Evolutionary conservation across 208 protist species (phyloP), one percentile per base, ranked within the genome.

Genomic region (Trypanosoma cruzi): DNA sequence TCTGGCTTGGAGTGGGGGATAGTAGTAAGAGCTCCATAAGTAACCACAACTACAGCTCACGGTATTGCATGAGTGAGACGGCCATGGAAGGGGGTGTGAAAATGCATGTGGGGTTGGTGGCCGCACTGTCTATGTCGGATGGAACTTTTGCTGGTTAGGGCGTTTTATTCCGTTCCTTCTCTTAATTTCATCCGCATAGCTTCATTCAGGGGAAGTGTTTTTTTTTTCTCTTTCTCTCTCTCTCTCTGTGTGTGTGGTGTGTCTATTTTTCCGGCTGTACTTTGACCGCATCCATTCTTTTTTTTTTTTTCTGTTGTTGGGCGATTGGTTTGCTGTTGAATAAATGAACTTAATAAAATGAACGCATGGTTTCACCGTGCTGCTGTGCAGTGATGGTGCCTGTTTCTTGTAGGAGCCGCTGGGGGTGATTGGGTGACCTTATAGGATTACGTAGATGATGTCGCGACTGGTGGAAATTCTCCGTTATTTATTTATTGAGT

Each of bases 21-120:
- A 65, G 44, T 16, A 75, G 57, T 18, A 57, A 75, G 26, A 70
- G 48, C 2, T 80, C 79, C 36, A 56, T 61, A 11, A 75, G 75
- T 34, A 88, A 88, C 57, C 84, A 86, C 66, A 89, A 94, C 57
- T 91, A 94, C 55, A 91, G 88, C 69, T 82, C 82, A 4, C 75
- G 78, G 31, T 91, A 91, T 64, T 50, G 71, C 0, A 79, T 94
- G 46, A 75, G 85, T 55, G 88, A 94, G 63, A 44, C 64, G 18
- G 82, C 79, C n/a, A 90, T 94, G 88, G 73, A 81, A 44, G 60
- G 68, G 0, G 88, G 88, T 14, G 85, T 94, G 50, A 88, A 83
- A 68, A 75, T 88, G 44, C 77, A 85, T 63, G 88, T 94, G 0
- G 56, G 84, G n/a, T 50, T 88, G 14, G 85, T 90, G 24, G 81